Conservation (phyloP, 768 basidiomycete genomes). For the Gymnopilus junonius region DNA sequence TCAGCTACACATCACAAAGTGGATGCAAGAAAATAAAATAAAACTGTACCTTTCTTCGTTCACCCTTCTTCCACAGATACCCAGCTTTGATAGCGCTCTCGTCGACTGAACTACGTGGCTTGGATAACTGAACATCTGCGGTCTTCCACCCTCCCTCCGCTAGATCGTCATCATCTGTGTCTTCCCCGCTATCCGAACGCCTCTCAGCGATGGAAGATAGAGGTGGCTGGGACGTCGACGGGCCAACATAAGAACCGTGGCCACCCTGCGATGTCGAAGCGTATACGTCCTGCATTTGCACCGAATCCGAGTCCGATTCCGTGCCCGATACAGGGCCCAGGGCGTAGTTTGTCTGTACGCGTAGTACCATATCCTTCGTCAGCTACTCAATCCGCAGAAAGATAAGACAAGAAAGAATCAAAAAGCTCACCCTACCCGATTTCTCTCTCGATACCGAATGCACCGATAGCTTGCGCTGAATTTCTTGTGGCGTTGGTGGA, state of each 20-base stretch:
- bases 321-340: constrained; percentile 62
- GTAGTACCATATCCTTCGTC: constrained; percentile 15
- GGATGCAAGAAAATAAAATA: neutral
- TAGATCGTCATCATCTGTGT: constrained; percentile 77
- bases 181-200: constrained; percentile 71
- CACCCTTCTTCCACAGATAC: constrained; percentile 98
- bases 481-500: constrained; percentile 86
- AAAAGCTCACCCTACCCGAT: constrained; percentile 47
- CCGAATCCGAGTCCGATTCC: constrained; percentile 87
- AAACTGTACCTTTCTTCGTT: constrained; percentile 84
- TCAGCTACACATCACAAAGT: neutral
- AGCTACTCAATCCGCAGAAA: neutral
- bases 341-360: constrained; percentile 20
- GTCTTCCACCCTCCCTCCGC: constrained; percentile 70
- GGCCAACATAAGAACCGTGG: constrained; percentile 31
- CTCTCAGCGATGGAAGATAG: constrained; percentile 82
- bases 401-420: constrained; percentile 7
- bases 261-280: constrained; percentile 41
- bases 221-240: constrained; percentile 50
- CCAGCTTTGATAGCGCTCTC: constrained; percentile 87
- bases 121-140: constrained; percentile 44
- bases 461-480: constrained; percentile 83
- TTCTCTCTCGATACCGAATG: constrained; percentile 56
- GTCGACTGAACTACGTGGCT: constrained; percentile 54
- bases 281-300: constrained; percentile 52